Evolutionary conservation across 2,329 filamentous ascomycete genomes (phyloP).

Genomic region (Cladosporium sp.): DNA sequence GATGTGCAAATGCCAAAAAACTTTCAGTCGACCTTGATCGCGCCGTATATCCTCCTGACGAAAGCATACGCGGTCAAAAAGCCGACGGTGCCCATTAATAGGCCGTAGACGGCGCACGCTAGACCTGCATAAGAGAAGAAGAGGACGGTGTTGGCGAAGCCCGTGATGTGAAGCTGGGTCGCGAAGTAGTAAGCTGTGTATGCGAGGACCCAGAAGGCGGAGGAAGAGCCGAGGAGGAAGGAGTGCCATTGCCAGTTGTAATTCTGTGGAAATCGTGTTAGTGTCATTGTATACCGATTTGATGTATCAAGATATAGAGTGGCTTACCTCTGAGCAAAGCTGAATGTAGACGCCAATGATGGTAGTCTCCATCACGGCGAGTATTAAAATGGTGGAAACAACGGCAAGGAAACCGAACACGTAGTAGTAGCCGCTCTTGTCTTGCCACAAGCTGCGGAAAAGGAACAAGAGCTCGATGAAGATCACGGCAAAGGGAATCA

Average conservation of each 20-base stretch:
- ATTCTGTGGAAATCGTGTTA: slow-evolving; percentile 48
- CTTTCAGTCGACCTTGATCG: slow-evolving; percentile 35
- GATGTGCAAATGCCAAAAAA: not conserved
- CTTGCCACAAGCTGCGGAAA: slow-evolving; percentile 83
- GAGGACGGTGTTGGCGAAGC: slow-evolving; percentile 71
- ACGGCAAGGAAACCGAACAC: slow-evolving; percentile 81
- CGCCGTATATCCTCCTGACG: slow-evolving; percentile 71
- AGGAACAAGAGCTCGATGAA: slow-evolving; percentile 85
- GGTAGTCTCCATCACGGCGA: slow-evolving; percentile 78
- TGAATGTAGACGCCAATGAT: slow-evolving; percentile 79
- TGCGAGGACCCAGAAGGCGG: slow-evolving; percentile 73
- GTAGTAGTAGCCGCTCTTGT: slow-evolving; percentile 90
- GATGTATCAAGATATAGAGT: not conserved
- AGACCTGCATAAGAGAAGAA: slow-evolving; percentile 85
- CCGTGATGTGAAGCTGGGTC: slow-evolving; percentile 73
- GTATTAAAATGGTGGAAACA: slow-evolving; percentile 65
- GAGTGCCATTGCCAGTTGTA: slow-evolving; percentile 93
- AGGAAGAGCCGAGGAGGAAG: slow-evolving; percentile 73
- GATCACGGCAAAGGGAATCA: slow-evolving; percentile 80
- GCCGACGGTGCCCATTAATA: slow-evolving; percentile 77
- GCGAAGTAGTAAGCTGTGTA: slow-evolving; percentile 84
- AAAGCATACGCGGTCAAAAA: slow-evolving; percentile 82
- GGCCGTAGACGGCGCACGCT: slow-evolving; percentile 74
- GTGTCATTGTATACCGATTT: not conserved
- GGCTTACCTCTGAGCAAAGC: slow-evolving; percentile 66